Evolutionary conservation across 208 protist genomes (phyloP).

Genomic region (Acanthamoeba sp.): DNA sequence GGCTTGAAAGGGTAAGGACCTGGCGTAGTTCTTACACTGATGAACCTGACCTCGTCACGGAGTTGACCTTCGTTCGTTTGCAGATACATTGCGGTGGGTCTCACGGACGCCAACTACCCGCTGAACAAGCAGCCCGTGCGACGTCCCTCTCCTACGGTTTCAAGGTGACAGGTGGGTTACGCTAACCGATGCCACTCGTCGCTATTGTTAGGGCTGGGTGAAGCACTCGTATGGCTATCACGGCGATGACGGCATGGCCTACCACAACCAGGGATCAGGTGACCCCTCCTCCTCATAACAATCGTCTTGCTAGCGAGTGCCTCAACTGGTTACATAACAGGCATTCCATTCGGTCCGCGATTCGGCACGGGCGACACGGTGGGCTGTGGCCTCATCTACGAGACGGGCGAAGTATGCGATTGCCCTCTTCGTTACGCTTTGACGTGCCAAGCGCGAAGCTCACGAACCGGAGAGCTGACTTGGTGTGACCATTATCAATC

Average conservation of each 20-base stretch:
- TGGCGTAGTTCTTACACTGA: too few species aligned
- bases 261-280: slow-evolving; percentile 74
- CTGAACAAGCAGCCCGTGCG: slow-evolving; percentile 71
- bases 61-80: too few species aligned
- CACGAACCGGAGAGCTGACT: too few species aligned
- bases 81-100: slow-evolving; percentile 67
- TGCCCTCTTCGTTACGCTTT: neutral
- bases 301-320: too few species aligned
- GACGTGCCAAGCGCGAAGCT: too few species aligned
- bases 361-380: slow-evolving; percentile 72
- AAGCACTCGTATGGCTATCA: slow-evolving; percentile 72
- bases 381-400: slow-evolving; percentile 70
- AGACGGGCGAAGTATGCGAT: slow-evolving; percentile 55
- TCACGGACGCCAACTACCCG: slow-evolving; percentile 48
- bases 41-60: neutral
- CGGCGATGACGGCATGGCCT: slow-evolving; percentile 67
- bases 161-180: neutral
- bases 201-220: slow-evolving; percentile 37
- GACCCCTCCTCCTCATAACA: neutral
- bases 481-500: slow-evolving; percentile 12
- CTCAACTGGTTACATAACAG: neutral
- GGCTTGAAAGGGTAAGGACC: slow-evolving; percentile 70
- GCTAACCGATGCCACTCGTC: too few species aligned
- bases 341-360: slow-evolving; percentile 69
- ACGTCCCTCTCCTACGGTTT: neutral